A percentile compares a stretch with the other conserved stretches of the same genome.
Conservation (phyloP, 148 eudicot genomes). For the Persicaria tinctoria region DNA sequence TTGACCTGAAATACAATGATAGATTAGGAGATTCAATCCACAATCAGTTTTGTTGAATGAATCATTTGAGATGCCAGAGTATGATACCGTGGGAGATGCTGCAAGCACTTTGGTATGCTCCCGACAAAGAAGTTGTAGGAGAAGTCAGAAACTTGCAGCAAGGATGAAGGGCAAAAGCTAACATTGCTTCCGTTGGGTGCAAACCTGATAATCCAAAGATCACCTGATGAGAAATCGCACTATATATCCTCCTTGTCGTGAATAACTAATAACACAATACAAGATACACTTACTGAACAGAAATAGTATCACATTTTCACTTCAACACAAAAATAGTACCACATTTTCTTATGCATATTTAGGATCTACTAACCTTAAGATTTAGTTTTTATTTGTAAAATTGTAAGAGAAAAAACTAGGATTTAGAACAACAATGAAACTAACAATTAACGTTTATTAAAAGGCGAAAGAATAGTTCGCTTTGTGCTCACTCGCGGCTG, state of each 20-base stretch:
- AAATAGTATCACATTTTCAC: neutral
- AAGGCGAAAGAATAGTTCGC: no score
- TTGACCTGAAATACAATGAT: conserved; percentile 30
- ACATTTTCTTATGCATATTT: neutral
- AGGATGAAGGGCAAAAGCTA: conserved; percentile 72
- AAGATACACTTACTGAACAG: neutral
- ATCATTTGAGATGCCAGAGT: neutral
- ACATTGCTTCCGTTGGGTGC: conserved; percentile 29
- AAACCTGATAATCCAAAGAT: conserved; percentile 40
- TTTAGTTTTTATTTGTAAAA: no score
- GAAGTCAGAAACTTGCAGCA: conserved; percentile 65
- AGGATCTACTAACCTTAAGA: neutral
- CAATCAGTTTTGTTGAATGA: neutral
- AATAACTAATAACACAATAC: neutral
- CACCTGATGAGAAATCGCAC: neutral
- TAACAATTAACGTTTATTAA: neutral
- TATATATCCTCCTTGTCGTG: neutral
- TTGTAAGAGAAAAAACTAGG: no score
- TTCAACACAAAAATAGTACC: neutral
- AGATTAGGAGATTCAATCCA: neutral
- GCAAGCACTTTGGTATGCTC: conserved; percentile 75
- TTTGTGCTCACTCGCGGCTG: no score
- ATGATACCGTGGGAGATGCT: conserved; percentile 59
- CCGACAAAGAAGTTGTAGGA: conserved; percentile 75
- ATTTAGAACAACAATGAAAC: neutral